A percentile compares a stretch with the other conserved stretches of the same genome.
Evolutionary conservation across 148 eudicot genomes (phyloP).

Genomic region (Hydrangea macrophylla): DNA sequence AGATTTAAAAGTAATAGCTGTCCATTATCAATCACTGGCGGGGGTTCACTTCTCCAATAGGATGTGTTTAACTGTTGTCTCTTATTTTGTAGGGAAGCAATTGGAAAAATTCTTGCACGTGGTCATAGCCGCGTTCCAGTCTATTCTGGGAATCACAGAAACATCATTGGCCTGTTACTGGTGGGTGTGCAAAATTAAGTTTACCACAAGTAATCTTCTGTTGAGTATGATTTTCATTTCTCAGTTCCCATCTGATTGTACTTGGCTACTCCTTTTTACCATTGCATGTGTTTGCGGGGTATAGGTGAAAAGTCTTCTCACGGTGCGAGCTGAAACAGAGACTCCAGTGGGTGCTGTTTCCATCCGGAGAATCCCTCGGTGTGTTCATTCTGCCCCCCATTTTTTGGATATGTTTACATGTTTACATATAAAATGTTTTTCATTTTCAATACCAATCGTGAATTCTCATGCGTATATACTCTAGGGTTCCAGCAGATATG

Average conservation of each 20-base stretch:
- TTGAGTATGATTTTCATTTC: not conserved
- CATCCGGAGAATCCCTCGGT: conserved; percentile 89
- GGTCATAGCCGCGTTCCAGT: conserved; percentile 98
- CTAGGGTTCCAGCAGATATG: conserved; percentile 88
- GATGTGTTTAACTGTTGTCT: not conserved
- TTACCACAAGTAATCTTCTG: not conserved
- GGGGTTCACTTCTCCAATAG: conserved; percentile 5
- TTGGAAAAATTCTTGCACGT: conserved; percentile 88
- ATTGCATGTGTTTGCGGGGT: conserved; percentile 2
- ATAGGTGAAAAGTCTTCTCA: conserved; percentile 91
- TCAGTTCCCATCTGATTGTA: conserved; percentile 7
- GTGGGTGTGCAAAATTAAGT: conserved; percentile 32
- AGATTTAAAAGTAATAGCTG: not conserved
- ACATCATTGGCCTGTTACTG: conserved; percentile 84
- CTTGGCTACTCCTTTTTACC: not conserved
- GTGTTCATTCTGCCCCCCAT: not conserved
- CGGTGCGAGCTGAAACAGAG: conserved; percentile 87
- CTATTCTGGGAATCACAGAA: conserved; percentile 68
- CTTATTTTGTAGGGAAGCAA: conserved; percentile 65
- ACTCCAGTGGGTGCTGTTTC: conserved; percentile 92
- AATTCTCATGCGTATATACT: not conserved
- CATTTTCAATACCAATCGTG: not conserved
- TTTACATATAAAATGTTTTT: not conserved
- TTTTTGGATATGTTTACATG: not conserved
- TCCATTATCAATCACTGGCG: not conserved